Evolutionary conservation across 768 basidiomycete species (phyloP), one percentile per base, ranked within the genome.

Genomic region (Leccinum truebloodii): DNA sequence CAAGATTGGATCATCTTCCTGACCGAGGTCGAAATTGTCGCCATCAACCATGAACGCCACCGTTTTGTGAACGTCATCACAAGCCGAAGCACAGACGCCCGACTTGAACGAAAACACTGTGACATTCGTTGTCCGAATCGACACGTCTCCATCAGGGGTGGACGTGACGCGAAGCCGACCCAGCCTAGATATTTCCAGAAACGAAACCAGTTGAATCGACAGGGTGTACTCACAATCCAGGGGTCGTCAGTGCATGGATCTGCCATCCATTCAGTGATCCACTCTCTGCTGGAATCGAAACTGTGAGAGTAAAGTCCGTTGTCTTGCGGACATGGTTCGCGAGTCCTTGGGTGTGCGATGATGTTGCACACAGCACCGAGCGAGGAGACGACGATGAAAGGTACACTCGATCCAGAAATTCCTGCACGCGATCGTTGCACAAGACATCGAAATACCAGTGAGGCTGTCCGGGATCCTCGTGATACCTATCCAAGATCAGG

Each of bases 371-470:
- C 14, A 0, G 35, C 51, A n/a, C 26, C 3, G 32, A 18, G 46
- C 10, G 13, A 28, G 49, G 44, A 1, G 30, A 54, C 3, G 62
- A 32, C 8, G 54, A 65, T n/a, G 59, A 51, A 41, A 60, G 62
- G 46, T 59, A 62, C 34, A 73, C 60, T 0, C 70, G 60, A 32
- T 84, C 77, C 51, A 94, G 61, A 70, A 93, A 94, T 0, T 65
- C 63, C 55, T 82, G 75, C 2, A 90, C 88, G 20, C 74, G 71
- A 12, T 78, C 69, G 61, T 85, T 88, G 39, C 75, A 73, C 49
- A 94, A 77, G 28, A 90, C 76, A 3, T 77, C 72, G 3, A 80
- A 72, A 69, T 89, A 94, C 88, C 90, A 94, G 69, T 94, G 92
- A 3, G 78, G 79, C 65, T 83, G 69, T 8, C 81, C 81, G 2